A percentile compares a stretch with the other conserved stretches of the same genome.
phyloP scores from a whole-genome alignment of 2,329 filamentous ascomycete species.

The Colletotrichum graminicola region DNA sequence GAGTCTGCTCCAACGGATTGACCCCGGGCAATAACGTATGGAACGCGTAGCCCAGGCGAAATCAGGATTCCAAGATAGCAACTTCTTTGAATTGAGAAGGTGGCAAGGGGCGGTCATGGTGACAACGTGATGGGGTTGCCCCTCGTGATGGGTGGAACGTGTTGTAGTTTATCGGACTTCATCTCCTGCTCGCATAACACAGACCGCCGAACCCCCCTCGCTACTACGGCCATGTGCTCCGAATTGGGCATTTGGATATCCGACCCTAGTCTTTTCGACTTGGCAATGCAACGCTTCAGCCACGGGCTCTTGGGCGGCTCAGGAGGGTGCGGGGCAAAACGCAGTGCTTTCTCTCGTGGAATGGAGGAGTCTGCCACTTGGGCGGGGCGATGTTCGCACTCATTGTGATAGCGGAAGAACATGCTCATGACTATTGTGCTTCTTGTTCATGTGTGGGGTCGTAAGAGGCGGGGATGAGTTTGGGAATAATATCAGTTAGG shows the following conservation, averaged over 20 bases:
- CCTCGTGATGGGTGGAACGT: slow-evolving; percentile 24
- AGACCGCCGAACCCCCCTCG: background rate
- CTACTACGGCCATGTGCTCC: slow-evolving; percentile 8
- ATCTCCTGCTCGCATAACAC: background rate
- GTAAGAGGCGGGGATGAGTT: background rate
- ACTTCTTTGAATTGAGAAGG: slow-evolving; percentile 26
- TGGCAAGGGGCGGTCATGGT: slow-evolving; percentile 7
- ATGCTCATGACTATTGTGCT: background rate
- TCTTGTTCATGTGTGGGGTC: background rate
- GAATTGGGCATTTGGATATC: background rate
- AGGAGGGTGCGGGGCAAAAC: slow-evolving; percentile 1
- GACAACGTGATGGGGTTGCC: background rate
- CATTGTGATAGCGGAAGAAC: too few species aligned
- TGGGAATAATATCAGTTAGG: background rate
- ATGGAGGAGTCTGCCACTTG: background rate
- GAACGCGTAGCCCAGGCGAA: too few species aligned
- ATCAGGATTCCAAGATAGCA: background rate
- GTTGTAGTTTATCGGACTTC: background rate
- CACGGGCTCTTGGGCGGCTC: background rate
- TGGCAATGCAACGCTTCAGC: slow-evolving; percentile 12
- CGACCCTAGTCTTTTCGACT: slow-evolving; percentile 9
- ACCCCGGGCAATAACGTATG: background rate
- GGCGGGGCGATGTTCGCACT: too few species aligned
- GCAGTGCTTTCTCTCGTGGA: background rate
- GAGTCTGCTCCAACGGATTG: background rate